Evolutionary conservation across 306 rosid genomes (phyloP).

Genomic region (Lathyrus tuberosus): DNA sequence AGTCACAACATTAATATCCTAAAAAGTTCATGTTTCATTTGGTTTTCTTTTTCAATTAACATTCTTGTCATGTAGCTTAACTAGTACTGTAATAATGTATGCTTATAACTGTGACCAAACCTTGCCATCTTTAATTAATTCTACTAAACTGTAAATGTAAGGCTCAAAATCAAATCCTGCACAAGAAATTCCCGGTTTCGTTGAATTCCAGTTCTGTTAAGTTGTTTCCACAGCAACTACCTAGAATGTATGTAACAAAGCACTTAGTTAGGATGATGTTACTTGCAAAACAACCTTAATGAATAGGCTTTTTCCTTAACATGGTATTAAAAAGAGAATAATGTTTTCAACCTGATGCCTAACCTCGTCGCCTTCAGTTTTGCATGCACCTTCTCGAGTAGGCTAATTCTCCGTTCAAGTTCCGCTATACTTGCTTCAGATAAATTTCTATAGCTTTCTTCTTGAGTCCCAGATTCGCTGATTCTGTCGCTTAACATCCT

Average conservation of each 20-base stretch:
- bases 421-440: background rate
- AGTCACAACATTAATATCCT: background rate
- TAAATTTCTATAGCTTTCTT: background rate
- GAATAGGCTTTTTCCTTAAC: background rate
- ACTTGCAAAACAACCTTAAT: background rate
- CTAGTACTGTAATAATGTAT: background rate
- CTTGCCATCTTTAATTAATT: background rate
- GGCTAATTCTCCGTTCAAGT: slow-evolving; percentile 34
- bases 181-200: background rate
- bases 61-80: background rate
- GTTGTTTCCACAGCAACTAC: background rate
- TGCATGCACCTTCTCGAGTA: background rate
- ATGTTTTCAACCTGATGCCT: slow-evolving; percentile 25
- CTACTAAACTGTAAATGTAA: background rate
- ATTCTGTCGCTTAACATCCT: background rate
- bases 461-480: background rate
- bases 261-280: background rate
- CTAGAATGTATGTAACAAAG: background rate
- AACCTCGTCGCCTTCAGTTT: slow-evolving; percentile 16
- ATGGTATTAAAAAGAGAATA: background rate
- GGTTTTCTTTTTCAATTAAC: background rate
- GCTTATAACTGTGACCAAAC: background rate
- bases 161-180: background rate
- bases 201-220: background rate
- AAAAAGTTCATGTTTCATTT: background rate